Percentiles rank a stretch among this genome's conserved stretches.
Evolutionary conservation across 2,329 filamentous ascomycete genomes (phyloP).

Genomic region (Colletotrichum filicis): DNA sequence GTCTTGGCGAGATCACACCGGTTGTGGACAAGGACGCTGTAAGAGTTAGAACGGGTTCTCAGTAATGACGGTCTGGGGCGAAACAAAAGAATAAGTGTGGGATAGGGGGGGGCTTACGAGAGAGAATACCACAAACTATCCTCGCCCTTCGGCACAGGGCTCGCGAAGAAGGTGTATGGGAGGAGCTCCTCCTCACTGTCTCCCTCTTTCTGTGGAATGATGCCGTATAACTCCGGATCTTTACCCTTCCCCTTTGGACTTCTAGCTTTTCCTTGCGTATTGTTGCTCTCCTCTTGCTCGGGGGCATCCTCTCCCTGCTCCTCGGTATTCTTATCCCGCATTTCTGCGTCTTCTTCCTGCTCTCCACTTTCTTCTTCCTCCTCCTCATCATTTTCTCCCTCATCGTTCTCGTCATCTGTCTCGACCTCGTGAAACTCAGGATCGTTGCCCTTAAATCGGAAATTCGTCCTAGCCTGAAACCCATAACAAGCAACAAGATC

Average conservation of each 20-base stretch:
- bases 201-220: neutral
- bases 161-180: neutral
- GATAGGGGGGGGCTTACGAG: constrained; percentile 4
- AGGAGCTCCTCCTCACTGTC: neutral
- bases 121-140: constrained; percentile 24
- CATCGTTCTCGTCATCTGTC: no score
- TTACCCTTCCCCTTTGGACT: no score
- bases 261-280: no score
- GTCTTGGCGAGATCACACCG: neutral
- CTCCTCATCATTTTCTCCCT: no score
- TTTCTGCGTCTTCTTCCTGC: no score
- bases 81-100: no score
- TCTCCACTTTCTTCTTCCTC: no score
- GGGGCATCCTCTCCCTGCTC: no score
- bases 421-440: no score
- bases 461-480: neutral
- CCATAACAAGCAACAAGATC: constrained; percentile 12
- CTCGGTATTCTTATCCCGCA: no score
- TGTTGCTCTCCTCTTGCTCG: no score
- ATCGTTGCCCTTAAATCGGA: neutral
- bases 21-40: neutral
- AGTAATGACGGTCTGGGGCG: neutral
- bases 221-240: no score
- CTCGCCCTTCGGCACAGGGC: constrained; percentile 1
- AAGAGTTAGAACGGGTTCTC: neutral